These are phyloP conservation scores for Xylariaceae sp. DNA, from an alignment of 2,329 filamentous ascomycete genomes.

Conservation along the genomic window DNA sequence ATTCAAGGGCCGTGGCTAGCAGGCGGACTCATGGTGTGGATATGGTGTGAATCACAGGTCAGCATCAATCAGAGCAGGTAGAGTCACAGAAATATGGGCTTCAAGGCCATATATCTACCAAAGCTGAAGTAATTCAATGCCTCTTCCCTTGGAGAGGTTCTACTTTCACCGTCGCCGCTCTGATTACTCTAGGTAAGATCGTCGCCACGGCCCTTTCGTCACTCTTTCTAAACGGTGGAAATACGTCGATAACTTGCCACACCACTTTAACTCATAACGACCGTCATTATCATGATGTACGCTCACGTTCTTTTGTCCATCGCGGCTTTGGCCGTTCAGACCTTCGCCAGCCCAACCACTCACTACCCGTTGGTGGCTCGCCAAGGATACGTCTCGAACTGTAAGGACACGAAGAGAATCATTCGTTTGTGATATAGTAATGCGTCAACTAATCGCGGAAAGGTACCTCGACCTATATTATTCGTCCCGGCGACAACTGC, in stretches of 20 bases:
- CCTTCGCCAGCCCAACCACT: slow-evolving; percentile 17
- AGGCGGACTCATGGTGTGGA: too few species aligned
- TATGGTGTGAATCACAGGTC: too few species aligned
- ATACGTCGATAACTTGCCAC: not conserved
- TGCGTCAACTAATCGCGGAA: not conserved
- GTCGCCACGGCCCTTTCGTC: not conserved
- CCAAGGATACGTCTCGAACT: slow-evolving; percentile 22
- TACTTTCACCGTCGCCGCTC: not conserved
- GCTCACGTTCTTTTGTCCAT: slow-evolving; percentile 18
- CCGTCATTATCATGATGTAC: slow-evolving; percentile 18
- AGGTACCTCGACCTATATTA: slow-evolving; percentile 23
- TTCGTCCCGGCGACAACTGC: slow-evolving; percentile 21
- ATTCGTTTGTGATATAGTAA: too few species aligned
- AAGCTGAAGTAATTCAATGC: too few species aligned
- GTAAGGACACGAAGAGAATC: slow-evolving; percentile 14
- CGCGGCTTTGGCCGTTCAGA: slow-evolving; percentile 17
- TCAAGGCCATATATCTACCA: too few species aligned
- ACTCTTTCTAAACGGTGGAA: not conserved
- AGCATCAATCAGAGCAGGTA: too few species aligned
- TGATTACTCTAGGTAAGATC: not conserved
- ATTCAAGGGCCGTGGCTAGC: too few species aligned
- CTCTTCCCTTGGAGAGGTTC: not conserved
- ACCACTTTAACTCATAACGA: not conserved
- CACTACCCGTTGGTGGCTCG: slow-evolving; percentile 15
- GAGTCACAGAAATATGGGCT: too few species aligned